Conservation (phyloP, 2,329 filamentous ascomycete genomes). For the Stachybotrys elegans region DNA sequence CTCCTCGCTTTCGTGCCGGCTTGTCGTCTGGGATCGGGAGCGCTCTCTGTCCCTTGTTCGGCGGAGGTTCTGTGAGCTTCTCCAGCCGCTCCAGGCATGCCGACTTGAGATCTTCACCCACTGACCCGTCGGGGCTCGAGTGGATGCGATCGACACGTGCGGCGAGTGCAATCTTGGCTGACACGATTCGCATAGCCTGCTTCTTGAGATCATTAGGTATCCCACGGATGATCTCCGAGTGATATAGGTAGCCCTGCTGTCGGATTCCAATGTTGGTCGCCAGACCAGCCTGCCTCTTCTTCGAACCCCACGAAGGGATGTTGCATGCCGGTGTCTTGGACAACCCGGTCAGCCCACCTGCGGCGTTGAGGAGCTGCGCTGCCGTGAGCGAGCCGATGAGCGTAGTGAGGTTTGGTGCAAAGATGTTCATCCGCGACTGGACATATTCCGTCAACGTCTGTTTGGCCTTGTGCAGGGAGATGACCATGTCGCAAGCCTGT, state of each 20-base stretch:
- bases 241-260: slow-evolving; percentile 89
- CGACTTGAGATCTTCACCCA: slow-evolving; percentile 75
- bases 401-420: slow-evolving; percentile 88
- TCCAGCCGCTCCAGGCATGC: slow-evolving; percentile 82
- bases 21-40: slow-evolving; percentile 94
- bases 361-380: slow-evolving; percentile 92
- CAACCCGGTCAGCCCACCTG: slow-evolving; percentile 80
- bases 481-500: slow-evolving; percentile 78
- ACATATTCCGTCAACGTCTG: slow-evolving; percentile 87
- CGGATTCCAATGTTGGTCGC: slow-evolving; percentile 89
- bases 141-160: slow-evolving; percentile 86
- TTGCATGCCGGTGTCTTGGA: slow-evolving; percentile 94
- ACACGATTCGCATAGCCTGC: slow-evolving; percentile 91
- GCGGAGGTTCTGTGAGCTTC: slow-evolving; percentile 86
- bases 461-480: slow-evolving; percentile 85
- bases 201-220: slow-evolving; percentile 84
- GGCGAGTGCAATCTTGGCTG: slow-evolving; percentile 89
- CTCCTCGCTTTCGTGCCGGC: slow-evolving; percentile 86
- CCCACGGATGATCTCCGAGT: slow-evolving; percentile 81
- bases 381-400: slow-evolving; percentile 90
- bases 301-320: slow-evolving; percentile 82
- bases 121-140: slow-evolving; percentile 73
- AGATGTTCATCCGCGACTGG: slow-evolving; percentile 92
- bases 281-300: slow-evolving; percentile 77
- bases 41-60: slow-evolving; percentile 82